Conservation (phyloP, 306 rosid genomes). For the Rosa multiflora region DNA sequence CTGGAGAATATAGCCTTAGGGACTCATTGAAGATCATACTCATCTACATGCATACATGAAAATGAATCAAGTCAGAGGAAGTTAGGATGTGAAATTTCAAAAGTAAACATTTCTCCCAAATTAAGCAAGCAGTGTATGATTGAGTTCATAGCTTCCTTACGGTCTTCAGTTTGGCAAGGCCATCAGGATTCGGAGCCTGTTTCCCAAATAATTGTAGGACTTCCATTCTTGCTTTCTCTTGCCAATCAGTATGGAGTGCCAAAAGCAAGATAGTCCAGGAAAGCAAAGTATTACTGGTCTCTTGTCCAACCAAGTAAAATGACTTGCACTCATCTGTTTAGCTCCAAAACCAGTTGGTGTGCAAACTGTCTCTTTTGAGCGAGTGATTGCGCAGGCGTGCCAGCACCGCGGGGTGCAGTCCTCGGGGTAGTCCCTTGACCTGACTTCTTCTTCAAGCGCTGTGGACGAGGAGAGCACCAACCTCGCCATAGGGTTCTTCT, state of each 20-base stretch:
- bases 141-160: constrained; percentile 16
- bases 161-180: constrained; percentile 17
- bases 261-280: constrained; percentile 33
- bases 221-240: constrained; percentile 38
- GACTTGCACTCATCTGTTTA: constrained; percentile 42
- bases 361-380: no score
- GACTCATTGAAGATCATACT: constrained; percentile 37
- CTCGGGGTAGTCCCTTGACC: no score
- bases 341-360: no score
- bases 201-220: constrained; percentile 21
- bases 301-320: constrained; percentile 32
- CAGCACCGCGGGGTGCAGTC: no score
- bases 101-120: background rate
- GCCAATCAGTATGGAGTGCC: constrained; percentile 37
- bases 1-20: constrained; percentile 32
- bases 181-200: constrained; percentile 21
- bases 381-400: no score
- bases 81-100: background rate
- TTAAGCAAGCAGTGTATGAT: background rate
- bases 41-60: constrained; percentile 17
- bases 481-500: no score
- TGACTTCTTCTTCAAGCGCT: no score
- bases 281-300: constrained; percentile 28
- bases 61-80: background rate
- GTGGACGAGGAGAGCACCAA: no score